A percentile compares a stretch with the other conserved stretches of the same genome.
phyloP scores from a whole-genome alignment of 73 alveolate genomes.

The Durusdinium trenchii region DNA sequence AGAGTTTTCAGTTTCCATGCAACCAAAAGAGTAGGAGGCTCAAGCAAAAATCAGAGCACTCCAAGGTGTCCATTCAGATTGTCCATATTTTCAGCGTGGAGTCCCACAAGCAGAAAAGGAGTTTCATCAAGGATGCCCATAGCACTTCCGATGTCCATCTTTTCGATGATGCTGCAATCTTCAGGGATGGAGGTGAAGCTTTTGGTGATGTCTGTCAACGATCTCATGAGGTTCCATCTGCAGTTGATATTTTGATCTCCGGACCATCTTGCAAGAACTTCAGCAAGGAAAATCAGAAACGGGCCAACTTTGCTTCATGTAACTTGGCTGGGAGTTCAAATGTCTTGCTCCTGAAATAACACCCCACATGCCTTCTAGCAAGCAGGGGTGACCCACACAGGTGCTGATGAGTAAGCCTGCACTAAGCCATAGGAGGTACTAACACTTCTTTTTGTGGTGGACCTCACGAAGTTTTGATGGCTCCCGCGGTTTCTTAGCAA shows the following conservation, averaged over 20 bases:
- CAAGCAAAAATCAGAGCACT: no score
- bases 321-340: no score
- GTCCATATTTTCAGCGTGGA: neutral
- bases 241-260: neutral
- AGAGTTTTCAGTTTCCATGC: no score
- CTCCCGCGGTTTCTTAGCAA: no score
- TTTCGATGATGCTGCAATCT: neutral
- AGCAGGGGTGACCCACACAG: no score
- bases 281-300: neutral
- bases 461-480: no score
- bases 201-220: neutral
- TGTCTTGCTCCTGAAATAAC: no score
- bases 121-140: constrained; percentile 3
- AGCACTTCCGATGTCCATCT: neutral
- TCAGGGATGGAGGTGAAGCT: neutral
- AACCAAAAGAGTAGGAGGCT: no score
- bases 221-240: neutral
- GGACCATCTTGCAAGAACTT: neutral
- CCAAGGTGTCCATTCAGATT: neutral
- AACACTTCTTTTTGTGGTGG: no score
- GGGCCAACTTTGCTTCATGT: neutral
- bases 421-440: no score
- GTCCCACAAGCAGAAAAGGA: neutral
- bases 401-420: no score
- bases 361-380: no score